Evolutionary conservation across 106 monocot genomes (phyloP).

Genomic region (Allium cepa): DNA sequence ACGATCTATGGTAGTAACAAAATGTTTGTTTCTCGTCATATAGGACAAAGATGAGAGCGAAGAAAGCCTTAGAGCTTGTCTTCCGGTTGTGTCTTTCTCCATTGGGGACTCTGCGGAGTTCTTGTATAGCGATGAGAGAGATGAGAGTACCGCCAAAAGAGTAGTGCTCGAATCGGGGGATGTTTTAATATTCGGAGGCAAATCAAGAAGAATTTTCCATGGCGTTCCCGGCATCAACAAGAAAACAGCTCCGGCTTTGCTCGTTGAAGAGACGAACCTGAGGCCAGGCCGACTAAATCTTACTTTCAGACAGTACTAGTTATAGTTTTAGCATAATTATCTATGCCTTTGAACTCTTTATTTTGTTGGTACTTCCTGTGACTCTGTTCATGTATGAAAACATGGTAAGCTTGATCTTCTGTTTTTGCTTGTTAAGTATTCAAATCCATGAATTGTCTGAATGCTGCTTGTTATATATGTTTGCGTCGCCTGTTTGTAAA

Average conservation of each 20-base stretch:
- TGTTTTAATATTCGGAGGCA: constrained; percentile 59
- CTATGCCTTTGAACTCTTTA: neutral
- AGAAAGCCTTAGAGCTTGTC: constrained; percentile 27
- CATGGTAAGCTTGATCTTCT: too few relatives aligned
- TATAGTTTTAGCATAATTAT: constrained; percentile 2
- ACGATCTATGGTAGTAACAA: neutral
- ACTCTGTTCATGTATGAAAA: too few relatives aligned
- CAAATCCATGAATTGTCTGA: too few relatives aligned
- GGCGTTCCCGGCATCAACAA: constrained; percentile 31
- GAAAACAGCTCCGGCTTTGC: constrained; percentile 21
- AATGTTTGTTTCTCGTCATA: neutral
- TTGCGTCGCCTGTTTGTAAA: too few relatives aligned
- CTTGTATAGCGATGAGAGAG: constrained; percentile 29
- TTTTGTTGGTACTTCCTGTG: too few relatives aligned
- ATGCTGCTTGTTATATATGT: too few relatives aligned
- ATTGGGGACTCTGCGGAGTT: constrained; percentile 59
- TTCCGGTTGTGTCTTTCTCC: constrained; percentile 70
- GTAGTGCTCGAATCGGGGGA: constrained; percentile 57
- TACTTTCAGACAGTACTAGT: constrained; percentile 51
- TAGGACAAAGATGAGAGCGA: constrained; percentile 63
- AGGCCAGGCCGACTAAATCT: constrained; percentile 50
- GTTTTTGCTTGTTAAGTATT: too few relatives aligned
- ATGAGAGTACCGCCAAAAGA: constrained; percentile 20
- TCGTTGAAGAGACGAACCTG: constrained; percentile 29
- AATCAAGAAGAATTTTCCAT: constrained; percentile 49